phyloP scores from a whole-genome alignment of 1,139 yeast species.

The Diutina scorzettiae region DNA sequence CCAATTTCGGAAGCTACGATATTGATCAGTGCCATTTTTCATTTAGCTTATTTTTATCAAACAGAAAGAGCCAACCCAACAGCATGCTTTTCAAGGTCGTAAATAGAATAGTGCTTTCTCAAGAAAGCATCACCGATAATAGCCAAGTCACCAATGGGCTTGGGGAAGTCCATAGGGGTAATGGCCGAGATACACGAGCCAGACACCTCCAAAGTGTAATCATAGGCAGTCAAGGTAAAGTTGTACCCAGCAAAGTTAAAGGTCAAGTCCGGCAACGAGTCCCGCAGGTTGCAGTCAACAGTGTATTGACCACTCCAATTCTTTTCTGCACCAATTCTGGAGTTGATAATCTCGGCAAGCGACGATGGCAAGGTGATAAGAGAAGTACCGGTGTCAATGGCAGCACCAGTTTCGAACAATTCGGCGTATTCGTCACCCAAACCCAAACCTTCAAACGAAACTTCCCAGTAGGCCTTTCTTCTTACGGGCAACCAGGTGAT shows the following conservation, averaged over 20 bases:
- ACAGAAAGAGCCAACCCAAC: conserved; percentile 67
- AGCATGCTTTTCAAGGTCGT: conserved; percentile 79
- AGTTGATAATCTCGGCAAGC: conserved; percentile 85
- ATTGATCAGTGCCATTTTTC: background rate
- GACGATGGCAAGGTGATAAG: conserved; percentile 89
- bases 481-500: conserved; percentile 93
- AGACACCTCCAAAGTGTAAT: conserved; percentile 84
- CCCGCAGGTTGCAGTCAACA: conserved; percentile 79
- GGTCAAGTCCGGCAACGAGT: conserved; percentile 77
- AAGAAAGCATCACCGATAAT: conserved; percentile 95
- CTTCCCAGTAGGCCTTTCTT: conserved; percentile 99
- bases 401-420: conserved; percentile 81
- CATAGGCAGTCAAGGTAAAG: conserved; percentile 78
- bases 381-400: conserved; percentile 97
- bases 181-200: conserved; percentile 94
- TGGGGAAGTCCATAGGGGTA: conserved; percentile 96
- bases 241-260: conserved; percentile 81
- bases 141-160: conserved; percentile 91
- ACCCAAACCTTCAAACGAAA: conserved; percentile 76
- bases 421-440: conserved; percentile 86
- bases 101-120: conserved; percentile 86
- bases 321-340: conserved; percentile 94
- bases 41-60: conserved; percentile 33
- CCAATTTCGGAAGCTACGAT: too few species aligned
- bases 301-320: conserved; percentile 96